Evolutionary conservation across 192 early-diverging fungal species (phyloP).

Genomic region (Podila epicladia): DNA sequence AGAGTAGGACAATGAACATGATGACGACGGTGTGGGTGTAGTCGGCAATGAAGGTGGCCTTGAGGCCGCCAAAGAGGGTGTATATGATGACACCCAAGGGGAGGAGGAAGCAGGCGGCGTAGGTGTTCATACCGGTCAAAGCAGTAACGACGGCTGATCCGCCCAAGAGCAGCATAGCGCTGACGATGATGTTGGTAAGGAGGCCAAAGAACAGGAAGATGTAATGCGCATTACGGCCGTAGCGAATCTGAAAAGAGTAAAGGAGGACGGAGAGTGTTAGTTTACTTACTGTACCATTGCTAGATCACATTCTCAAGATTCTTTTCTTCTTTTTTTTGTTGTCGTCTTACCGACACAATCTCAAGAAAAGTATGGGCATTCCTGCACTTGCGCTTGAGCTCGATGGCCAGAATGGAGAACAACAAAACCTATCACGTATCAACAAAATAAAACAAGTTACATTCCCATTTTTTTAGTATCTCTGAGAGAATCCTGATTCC

Average conservation of each 20-base stretch:
- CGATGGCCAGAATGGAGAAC: conserved; percentile 80
- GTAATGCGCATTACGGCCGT: conserved; percentile 68
- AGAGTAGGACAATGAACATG: conserved; percentile 75
- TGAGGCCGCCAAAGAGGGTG: conserved; percentile 73
- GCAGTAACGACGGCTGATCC: conserved; percentile 73
- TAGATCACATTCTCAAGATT: too few species aligned
- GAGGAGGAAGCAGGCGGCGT: conserved; percentile 70
- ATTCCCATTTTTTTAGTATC: not conserved
- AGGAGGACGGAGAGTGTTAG: too few species aligned
- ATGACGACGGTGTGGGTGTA: conserved; percentile 77
- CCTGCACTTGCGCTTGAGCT: conserved; percentile 75
- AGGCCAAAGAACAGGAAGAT: conserved; percentile 66
- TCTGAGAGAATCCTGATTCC: too few species aligned
- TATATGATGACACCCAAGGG: conserved; percentile 77
- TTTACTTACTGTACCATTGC: too few species aligned
- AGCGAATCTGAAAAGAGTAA: conserved; percentile 51
- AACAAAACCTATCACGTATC: conserved; percentile 58
- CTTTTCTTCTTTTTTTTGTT: too few species aligned
- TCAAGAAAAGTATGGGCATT: conserved; percentile 82
- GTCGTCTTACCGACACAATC: conserved; percentile 56
- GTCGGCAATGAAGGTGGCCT: conserved; percentile 80
- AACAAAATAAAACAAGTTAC: not conserved
- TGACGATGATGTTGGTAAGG: conserved; percentile 70
- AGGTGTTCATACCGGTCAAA: conserved; percentile 73
- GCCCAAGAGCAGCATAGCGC: conserved; percentile 77